Evolutionary conservation across 345 rosid genomes (phyloP).

Genomic region (Raphanus raphanistrum): DNA sequence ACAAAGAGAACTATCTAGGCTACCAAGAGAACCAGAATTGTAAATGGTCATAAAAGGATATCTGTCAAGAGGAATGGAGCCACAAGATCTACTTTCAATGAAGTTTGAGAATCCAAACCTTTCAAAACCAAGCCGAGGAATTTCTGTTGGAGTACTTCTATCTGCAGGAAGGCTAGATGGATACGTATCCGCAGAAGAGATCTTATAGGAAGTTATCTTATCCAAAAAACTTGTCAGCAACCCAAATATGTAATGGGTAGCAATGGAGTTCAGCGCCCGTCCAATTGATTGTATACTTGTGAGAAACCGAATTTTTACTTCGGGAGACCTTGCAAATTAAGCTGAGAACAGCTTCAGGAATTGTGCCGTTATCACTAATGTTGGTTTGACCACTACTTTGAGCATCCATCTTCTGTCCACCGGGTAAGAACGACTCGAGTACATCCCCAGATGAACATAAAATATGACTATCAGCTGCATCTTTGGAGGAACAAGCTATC

Average conservation of each 20-base stretch:
- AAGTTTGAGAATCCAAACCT: conserved; percentile 78
- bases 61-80: conserved; percentile 58
- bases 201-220: conserved; percentile 48
- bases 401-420: conserved; percentile 40
- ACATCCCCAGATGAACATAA: conserved; percentile 56
- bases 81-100: conserved; percentile 53
- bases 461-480: conserved; percentile 43
- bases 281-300: conserved; percentile 51
- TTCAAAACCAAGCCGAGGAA: conserved; percentile 48
- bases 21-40: conserved; percentile 53
- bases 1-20: conserved; percentile 55
- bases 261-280: conserved; percentile 77
- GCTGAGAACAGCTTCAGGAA: conserved; percentile 48
- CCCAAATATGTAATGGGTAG: conserved; percentile 61
- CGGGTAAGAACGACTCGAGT: conserved; percentile 35
- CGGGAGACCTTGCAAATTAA: conserved; percentile 55
- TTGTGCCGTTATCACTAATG: conserved; percentile 25
- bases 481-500: conserved; percentile 42
- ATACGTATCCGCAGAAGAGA: conserved; percentile 32
- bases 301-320: conserved; percentile 31
- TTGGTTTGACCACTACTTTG: conserved; percentile 30
- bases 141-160: conserved; percentile 34
- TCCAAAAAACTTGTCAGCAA: conserved; percentile 54
- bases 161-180: conserved; percentile 27
- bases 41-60: conserved; percentile 66